A percentile compares a stretch with the other conserved stretches of the same genome.
Evolutionary conservation across 2,329 filamentous ascomycete genomes (phyloP).

Genomic region (Fusarium neocosmosporiellum): DNA sequence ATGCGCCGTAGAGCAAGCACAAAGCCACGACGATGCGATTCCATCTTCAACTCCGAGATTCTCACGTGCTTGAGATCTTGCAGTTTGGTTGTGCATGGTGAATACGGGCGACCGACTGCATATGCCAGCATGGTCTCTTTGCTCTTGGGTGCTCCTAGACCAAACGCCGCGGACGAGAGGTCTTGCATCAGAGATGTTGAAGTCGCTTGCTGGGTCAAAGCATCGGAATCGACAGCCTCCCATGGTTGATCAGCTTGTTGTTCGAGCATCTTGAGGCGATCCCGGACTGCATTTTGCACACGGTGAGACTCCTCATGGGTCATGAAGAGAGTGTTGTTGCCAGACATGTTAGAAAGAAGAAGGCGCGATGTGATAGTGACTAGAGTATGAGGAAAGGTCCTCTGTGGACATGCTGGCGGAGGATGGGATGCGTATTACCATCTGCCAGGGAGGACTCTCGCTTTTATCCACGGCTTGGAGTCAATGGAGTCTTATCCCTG

Average conservation of each 20-base stretch:
- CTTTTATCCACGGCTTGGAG: not conserved
- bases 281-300: constrained; percentile 40
- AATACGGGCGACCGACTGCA: constrained; percentile 41
- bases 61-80: constrained; percentile 40
- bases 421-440: not conserved
- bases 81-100: constrained; percentile 36
- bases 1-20: constrained; percentile 42
- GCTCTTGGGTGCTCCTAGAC: constrained; percentile 16
- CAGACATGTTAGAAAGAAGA: constrained; percentile 23
- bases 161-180: constrained; percentile 38
- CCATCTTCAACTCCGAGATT: constrained; percentile 41
- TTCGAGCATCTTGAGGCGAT: constrained; percentile 35
- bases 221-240: constrained; percentile 28
- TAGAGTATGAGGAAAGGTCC: not conserved
- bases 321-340: constrained; percentile 47
- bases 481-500: not conserved
- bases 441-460: not conserved
- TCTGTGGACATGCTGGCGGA: not conserved
- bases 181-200: constrained; percentile 48
- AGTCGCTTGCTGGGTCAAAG: constrained; percentile 41
- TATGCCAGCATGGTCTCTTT: constrained; percentile 44
- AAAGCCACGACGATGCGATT: constrained; percentile 46
- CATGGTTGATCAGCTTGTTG: constrained; percentile 34
- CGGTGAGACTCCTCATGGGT: constrained; percentile 46
- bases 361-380: not conserved